Base-by-base conservation (phyloP, 192 early-diverging fungal species). In the Rhizoclosmatium globosum region DNA sequence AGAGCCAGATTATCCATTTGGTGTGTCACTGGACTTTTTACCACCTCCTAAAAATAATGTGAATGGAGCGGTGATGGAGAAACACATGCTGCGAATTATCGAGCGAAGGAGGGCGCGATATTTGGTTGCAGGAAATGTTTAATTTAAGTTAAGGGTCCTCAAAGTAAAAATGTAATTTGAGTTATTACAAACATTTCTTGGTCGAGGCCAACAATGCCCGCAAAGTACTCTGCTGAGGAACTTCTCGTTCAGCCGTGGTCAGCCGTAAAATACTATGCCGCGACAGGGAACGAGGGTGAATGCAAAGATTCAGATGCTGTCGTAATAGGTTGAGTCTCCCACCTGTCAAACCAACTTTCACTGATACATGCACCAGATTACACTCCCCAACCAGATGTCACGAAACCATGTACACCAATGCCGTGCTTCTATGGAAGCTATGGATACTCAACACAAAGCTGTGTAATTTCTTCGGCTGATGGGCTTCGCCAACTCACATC, bases 71-170 rank as follows among this genome's bases (percentile, higher is more conserved):
- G 17, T 74, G 9, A 64, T 44, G 9, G 73, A 74, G 45, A 4
- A 74, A 43, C 57, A 44, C 9, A 74, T 74, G 73, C 60, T 74
- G 7, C 57, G 73, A 44, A 74, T 74, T 17, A 74, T 74, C 62
- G 73, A 74, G 44, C n/a, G 46, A 41, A 31, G 73, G 39, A 38
- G 73, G 44, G n/a, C 57, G 38, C 21, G 31, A 38, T 74, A 74
- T 64, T 38, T 74, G 59, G 11, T 64, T 64, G 62, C 62, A 42
- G 62, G 62, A 31, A 31, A 31, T 31, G 31, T 31, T 31, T 31
- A 31, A 31, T 31, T 31, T 31, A 31, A 31, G 31, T 31, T 31
- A 31, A 31, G 31, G 31, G 31, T 31, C 31, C 31, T 31, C 31
- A 31, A 31, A 31, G 31, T 31, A 31, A 31, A 31, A 31, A 31